Evolutionary conservation across 2,329 filamentous ascomycete species (phyloP), one percentile per base, ranked within the genome.

Genomic region (Arthrobotrys sphaeroides): DNA sequence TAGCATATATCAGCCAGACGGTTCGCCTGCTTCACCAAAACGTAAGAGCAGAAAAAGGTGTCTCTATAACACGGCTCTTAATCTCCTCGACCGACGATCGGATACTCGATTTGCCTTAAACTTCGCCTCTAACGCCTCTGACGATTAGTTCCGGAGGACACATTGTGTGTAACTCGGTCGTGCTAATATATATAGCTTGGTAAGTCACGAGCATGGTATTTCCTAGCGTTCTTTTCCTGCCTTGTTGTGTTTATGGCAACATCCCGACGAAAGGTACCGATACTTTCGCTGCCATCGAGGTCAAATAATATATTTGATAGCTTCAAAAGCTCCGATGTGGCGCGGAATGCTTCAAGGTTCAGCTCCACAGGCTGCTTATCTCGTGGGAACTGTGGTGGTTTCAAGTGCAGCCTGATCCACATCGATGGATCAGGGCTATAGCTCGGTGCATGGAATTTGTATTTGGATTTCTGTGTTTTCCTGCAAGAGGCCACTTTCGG

Each of bases 61-160:
- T 16, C 38, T 7, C 45, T 33, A 59, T 43, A 20, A 33, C 26
- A 60, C 66, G 45, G 18, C 22, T 57, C 42, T 36, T 43, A 33
- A 51, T 55, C 66, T 38, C 26, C 53, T 45, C 33, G 22, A 20
- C 36, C 36, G 57, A 43, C 66, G 55, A 70, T 62, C 45, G 26
- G 33, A 20, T 40, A 40, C 36, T 64, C 53, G 61, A 74, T 62
- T 66, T 59, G 68, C 61, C 51, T 28, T 43, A 28, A 36, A 55
- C 9, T 55, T 49, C 43, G 62, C 53, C 62, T 74, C 42, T 45
- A 42, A 28, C 43, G 61, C 61, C 69, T 53, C 70, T 67, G 62
- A 68, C 70, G 70, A 60, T n/a, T 38, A 45, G 38, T 20, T 55
- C 47, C 43, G 31, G 43, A 53, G 10, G 22, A 53, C 13, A n/a